These are phyloP conservation scores for Candida mattraensis DNA, from an alignment of 805 yeast species.

Conservation along the genomic window DNA sequence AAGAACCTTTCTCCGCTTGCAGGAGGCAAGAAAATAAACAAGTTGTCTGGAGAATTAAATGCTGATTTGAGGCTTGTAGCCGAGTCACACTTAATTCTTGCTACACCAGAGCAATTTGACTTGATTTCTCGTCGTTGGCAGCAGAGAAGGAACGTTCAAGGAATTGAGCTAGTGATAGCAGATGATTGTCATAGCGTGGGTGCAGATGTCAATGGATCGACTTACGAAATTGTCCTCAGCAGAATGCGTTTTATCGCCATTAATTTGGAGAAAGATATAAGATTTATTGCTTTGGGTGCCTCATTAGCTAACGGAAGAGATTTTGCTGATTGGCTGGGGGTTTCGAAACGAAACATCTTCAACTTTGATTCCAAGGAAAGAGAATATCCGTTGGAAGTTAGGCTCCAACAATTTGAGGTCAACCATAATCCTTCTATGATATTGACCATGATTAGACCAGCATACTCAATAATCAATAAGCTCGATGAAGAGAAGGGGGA, in stretches of 20 bases:
- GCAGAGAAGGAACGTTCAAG: constrained; percentile 66
- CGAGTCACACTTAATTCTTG: constrained; percentile 62
- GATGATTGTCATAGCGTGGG: constrained; percentile 76
- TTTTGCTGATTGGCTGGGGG: constrained; percentile 85
- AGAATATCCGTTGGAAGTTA: constrained; percentile 55
- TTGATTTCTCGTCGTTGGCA: constrained; percentile 78
- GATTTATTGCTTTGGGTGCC: constrained; percentile 70
- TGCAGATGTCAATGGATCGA: constrained; percentile 50
- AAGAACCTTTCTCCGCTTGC: constrained; percentile 45
- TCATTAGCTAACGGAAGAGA: constrained; percentile 76
- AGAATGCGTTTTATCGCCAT: constrained; percentile 69
- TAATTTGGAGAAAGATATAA: constrained; percentile 55
- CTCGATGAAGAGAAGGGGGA: constrained; percentile 32
- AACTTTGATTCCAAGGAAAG: constrained; percentile 71
- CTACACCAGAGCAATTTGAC: constrained; percentile 82
- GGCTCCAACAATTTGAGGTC: constrained; percentile 47
- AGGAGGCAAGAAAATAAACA: constrained; percentile 57
- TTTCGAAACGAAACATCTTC: constrained; percentile 55
- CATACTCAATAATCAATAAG: constrained; percentile 42
- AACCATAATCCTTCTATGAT: constrained; percentile 54
- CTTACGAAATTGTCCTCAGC: constrained; percentile 69
- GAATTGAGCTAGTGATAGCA: constrained; percentile 64
- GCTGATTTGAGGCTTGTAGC: constrained; percentile 57
- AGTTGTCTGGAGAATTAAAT: constrained; percentile 56
- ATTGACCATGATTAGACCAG: constrained; percentile 49